Base-by-base conservation (phyloP, 352 stramenopile species). In the Phytophthora hibernalis region DNA sequence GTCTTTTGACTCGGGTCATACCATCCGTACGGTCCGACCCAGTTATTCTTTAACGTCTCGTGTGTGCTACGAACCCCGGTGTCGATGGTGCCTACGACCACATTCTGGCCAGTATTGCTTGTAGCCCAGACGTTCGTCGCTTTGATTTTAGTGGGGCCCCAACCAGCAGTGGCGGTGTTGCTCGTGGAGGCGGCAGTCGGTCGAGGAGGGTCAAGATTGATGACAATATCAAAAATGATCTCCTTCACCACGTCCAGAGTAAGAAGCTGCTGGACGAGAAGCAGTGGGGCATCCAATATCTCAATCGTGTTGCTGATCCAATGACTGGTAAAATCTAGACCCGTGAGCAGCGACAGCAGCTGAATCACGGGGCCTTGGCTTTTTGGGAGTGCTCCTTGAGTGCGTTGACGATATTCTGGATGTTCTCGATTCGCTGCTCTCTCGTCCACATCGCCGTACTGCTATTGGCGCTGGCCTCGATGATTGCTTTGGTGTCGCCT, bases 221-320 rank as follows among this genome's bases (percentile, higher is more conserved):
- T 28, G 16, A 79, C 30, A 6, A 71, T 5, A 35, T 82, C 67
- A 26, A 51, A 74, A 24, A 69, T 66, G 21, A 84, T 62, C 30
- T 75, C 30, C 28, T 78, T 61, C 15, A 84, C 70, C 3, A 35
- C 22, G 9, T 56, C 2, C 12, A 79, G 22, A 3, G 35, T 13
- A 10, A 70, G 35, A 26, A 85, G 54, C n/a, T 62, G 8, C 22
- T 68, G 35, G 6, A 77, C 40, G 21, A 80, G 15, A 10, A 45
- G 24, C 5, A 65, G n/a, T 24, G 77, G 58, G 16, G 38, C 54
- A 21, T 82, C 59, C 31, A 74, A 24, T 11, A 84, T 62, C 31
- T 65, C 44, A 15, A 84, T 61, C 15, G 72, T 72, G 71, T 81
- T 82, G 47, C n/a, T 72, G 63, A 84, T 79, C 76, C 76, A 84